These are phyloP conservation scores for Oryza coarctata DNA, from an alignment of 176 grass and related monocot species.

Conservation along the genomic window DNA sequence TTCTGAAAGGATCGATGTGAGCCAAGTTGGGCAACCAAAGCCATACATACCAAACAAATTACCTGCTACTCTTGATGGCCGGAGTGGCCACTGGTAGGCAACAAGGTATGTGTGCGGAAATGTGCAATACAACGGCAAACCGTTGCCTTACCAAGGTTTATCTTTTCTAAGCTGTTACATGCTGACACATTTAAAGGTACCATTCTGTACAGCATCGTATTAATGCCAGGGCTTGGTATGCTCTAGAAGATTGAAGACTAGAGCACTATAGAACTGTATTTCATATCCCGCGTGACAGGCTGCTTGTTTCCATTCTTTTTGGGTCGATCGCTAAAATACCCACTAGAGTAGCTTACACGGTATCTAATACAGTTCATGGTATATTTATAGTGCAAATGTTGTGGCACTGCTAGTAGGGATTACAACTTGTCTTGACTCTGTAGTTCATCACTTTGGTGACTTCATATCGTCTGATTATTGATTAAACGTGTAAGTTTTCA, in stretches of 20 bases:
- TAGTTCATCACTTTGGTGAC: background rate
- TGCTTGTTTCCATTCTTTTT: background rate
- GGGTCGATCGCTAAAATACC: background rate
- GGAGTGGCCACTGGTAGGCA: conserved; percentile 54
- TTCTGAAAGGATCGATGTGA: conserved; percentile 37
- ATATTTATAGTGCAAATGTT: background rate
- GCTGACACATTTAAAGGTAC: background rate
- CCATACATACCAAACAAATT: conserved; percentile 48
- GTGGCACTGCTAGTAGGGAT: background rate
- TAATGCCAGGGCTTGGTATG: background rate
- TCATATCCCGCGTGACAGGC: background rate
- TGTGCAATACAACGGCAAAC: background rate
- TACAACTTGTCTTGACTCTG: background rate
- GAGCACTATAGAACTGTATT: background rate
- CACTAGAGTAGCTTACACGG: background rate
- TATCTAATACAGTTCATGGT: background rate
- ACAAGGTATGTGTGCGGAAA: background rate
- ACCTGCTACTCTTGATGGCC: conserved; percentile 46
- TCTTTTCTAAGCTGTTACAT: background rate
- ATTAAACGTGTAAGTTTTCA: background rate
- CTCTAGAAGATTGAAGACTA: background rate
- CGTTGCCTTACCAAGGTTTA: background rate
- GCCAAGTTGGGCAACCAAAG: conserved; percentile 31
- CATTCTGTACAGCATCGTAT: conserved; percentile 20
- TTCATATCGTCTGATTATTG: background rate